These are phyloP conservation scores for Nitzschia sp. DNA, from an alignment of 108 stramenopile genomes.

Conservation along the genomic window DNA sequence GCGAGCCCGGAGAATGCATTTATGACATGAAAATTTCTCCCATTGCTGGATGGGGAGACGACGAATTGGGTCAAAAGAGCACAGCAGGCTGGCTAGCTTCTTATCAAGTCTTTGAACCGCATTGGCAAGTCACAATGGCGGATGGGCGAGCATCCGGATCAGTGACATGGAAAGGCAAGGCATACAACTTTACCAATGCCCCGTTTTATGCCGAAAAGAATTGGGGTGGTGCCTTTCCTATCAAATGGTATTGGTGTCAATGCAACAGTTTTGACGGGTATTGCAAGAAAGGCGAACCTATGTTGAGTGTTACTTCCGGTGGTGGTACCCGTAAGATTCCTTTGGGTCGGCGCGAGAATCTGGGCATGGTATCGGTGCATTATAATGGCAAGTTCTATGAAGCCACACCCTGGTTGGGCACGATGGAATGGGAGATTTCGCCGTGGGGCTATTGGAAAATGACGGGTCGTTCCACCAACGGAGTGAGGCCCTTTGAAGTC, in stretches of 20 bases:
- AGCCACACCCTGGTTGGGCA: constrained; percentile 81
- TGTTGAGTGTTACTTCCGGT: constrained; percentile 76
- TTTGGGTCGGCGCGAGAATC: constrained; percentile 62
- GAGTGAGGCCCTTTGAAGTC: constrained; percentile 62
- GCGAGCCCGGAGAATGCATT: constrained; percentile 45
- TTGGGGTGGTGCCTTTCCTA: constrained; percentile 85
- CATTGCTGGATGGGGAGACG: constrained; percentile 64
- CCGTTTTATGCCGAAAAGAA: constrained; percentile 93
- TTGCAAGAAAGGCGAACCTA: not conserved
- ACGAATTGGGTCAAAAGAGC: constrained; percentile 52
- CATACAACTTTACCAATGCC: constrained; percentile 69
- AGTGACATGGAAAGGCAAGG: constrained; percentile 67
- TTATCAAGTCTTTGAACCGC: constrained; percentile 84
- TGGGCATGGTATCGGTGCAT: constrained; percentile 79
- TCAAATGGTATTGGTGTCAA: constrained; percentile 90
- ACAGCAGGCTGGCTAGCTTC: constrained; percentile 77
- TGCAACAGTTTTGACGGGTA: constrained; percentile 85
- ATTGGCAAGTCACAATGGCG: constrained; percentile 89
- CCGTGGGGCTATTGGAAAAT: constrained; percentile 79
- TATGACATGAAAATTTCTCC: constrained; percentile 73
- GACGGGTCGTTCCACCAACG: constrained; percentile 35
- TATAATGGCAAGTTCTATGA: constrained; percentile 79
- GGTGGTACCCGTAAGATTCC: constrained; percentile 80
- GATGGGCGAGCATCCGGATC: constrained; percentile 75
- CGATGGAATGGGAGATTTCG: constrained; percentile 80